These are phyloP conservation scores for Aphanomyces invadans DNA, from an alignment of 352 stramenopile species.

Conservation along the genomic window DNA sequence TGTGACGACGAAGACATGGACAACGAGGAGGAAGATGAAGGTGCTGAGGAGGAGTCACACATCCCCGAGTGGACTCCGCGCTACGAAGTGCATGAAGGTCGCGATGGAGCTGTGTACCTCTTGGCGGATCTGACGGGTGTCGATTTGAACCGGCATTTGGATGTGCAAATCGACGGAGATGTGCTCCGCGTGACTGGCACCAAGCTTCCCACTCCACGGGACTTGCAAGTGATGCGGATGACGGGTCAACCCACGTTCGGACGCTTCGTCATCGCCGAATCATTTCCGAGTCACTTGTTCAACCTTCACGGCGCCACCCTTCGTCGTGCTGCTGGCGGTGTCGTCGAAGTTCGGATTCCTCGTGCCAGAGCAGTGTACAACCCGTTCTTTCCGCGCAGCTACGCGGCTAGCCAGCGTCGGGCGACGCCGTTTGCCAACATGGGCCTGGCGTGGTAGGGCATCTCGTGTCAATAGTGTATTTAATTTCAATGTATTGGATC, in stretches of 20 bases:
- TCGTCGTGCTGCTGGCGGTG: not conserved
- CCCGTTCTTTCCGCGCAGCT: too few species aligned
- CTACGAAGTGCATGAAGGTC: not conserved
- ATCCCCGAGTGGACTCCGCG: not conserved
- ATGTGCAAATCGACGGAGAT: not conserved
- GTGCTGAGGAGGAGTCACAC: not conserved
- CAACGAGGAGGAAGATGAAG: not conserved
- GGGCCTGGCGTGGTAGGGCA: not conserved
- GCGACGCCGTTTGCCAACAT: not conserved
- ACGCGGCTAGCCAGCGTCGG: not conserved
- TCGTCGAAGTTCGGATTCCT: not conserved
- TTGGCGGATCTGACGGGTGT: slow-evolving; percentile 7
- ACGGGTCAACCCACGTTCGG: not conserved
- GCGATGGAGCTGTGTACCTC: not conserved
- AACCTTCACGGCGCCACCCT: not conserved
- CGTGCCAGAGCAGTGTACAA: not conserved
- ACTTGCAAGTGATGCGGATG: not conserved
- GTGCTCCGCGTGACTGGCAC: not conserved
- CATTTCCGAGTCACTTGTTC: not conserved
- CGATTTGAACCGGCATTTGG: not conserved
- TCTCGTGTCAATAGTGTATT: not conserved
- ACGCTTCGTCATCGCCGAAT: slow-evolving; percentile 2
- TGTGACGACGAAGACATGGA: not conserved
- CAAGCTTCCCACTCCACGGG: slow-evolving; percentile 3
- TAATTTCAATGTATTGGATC: slow-evolving; percentile 5